These are phyloP conservation scores for Euryodendron excelsum DNA, from an alignment of 148 eudicot species.

Conservation along the genomic window DNA sequence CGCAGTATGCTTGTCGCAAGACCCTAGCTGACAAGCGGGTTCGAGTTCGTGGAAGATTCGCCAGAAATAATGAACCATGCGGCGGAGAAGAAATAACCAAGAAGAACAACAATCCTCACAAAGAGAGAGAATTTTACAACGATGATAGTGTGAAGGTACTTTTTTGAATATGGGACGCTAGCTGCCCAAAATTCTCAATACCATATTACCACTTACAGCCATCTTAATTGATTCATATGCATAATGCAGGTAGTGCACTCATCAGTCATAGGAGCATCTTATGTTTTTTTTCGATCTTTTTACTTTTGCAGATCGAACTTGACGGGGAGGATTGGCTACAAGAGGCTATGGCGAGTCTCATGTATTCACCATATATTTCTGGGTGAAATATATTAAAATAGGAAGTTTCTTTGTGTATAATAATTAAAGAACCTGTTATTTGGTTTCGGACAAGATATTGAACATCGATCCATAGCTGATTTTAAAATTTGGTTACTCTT, in stretches of 20 bases:
- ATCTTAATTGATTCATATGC: too few relatives aligned
- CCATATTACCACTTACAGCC: too few relatives aligned
- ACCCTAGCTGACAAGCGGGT: constrained; percentile 81
- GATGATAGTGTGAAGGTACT: constrained; percentile 26
- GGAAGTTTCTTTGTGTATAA: neutral
- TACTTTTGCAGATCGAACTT: constrained; percentile 34
- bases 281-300: neutral
- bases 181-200: too few relatives aligned
- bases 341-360: constrained; percentile 59
- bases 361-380: constrained; percentile 38
- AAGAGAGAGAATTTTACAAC: constrained; percentile 19
- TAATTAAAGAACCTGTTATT: neutral
- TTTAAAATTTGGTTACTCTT: too few relatives aligned
- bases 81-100: constrained; percentile 29
- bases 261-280: too few relatives aligned
- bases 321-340: constrained; percentile 66
- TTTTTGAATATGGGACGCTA: neutral
- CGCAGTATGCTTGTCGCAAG: constrained; percentile 85
- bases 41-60: constrained; percentile 86
- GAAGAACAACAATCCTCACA: constrained; percentile 7
- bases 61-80: constrained; percentile 51
- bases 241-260: neutral
- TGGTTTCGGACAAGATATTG: neutral
- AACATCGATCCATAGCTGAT: neutral
- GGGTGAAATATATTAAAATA: too few relatives aligned